Conservation (phyloP, 2,329 filamentous ascomycete genomes). For the Penicillium sp. region DNA sequence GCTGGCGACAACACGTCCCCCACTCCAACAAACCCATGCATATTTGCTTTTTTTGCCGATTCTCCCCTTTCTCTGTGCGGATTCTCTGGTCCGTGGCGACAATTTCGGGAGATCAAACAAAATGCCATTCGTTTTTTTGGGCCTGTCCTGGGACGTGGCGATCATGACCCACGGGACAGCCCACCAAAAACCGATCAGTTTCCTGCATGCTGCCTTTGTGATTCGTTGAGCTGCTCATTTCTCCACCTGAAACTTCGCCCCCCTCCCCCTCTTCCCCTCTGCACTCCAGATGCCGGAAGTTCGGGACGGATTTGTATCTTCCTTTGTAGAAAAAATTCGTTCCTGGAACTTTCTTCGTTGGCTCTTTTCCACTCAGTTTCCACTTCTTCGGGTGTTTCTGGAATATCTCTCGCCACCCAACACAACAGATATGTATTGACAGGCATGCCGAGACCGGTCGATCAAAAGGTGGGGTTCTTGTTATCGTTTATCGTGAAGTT, state of each 20-base stretch:
- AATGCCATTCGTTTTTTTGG: constrained; percentile 6
- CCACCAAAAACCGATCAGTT: constrained; percentile 6
- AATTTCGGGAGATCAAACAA: constrained; percentile 7
- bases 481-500: constrained; percentile 4
- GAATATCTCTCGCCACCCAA: not conserved
- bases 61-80: not conserved
- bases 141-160: constrained; percentile 9
- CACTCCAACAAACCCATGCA: constrained; percentile 9
- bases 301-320: constrained; percentile 6
- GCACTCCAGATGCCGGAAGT: constrained; percentile 3
- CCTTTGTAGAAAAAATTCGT: not conserved
- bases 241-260: constrained; percentile 10
- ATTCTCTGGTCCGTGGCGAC: constrained; percentile 15
- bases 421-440: not conserved
- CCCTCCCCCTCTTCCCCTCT: constrained; percentile 10
- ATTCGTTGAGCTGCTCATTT: constrained; percentile 6
- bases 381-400: constrained; percentile 4
- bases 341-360: constrained; percentile 7
- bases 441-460: constrained; percentile 3
- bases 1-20: not conserved
- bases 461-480: not conserved
- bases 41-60: constrained; percentile 14
- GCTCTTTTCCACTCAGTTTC: constrained; percentile 3
- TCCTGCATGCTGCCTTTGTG: constrained; percentile 8
- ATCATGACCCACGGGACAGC: constrained; percentile 16